Evolutionary conservation across 495 filamentous ascomycete species (phyloP).

Genomic region (Aspergillus indologenus): DNA sequence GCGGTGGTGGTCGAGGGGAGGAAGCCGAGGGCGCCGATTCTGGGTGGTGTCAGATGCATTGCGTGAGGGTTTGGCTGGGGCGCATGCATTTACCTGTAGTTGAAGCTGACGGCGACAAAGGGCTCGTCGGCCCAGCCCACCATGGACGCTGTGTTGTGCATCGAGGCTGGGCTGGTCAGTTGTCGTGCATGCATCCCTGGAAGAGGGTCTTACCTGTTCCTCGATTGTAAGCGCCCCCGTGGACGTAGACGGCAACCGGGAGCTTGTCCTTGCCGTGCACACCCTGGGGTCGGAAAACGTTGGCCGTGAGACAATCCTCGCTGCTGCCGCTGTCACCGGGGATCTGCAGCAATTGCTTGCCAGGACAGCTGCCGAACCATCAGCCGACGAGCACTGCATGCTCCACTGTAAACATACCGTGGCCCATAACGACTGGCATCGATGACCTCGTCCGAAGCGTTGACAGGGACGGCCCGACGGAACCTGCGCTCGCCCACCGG

Average conservation of each 20-base stretch:
- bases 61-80: neutral
- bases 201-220: slow-evolving; percentile 17
- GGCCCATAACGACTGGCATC: slow-evolving; percentile 42
- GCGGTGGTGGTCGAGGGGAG: slow-evolving; percentile 50
- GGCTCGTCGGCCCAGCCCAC: slow-evolving; percentile 53
- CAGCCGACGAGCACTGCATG: too few species aligned
- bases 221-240: slow-evolving; percentile 40
- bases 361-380: slow-evolving; percentile 10
- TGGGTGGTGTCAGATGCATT: neutral
- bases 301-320: slow-evolving; percentile 55
- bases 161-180: slow-evolving; percentile 20
- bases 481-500: slow-evolving; percentile 57
- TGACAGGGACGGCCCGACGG: slow-evolving; percentile 41
- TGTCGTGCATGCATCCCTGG: neutral
- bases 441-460: slow-evolving; percentile 30
- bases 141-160: slow-evolving; percentile 47
- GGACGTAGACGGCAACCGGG: slow-evolving; percentile 56
- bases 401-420: slow-evolving; percentile 1
- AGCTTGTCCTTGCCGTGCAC: slow-evolving; percentile 28
- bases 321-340: slow-evolving; percentile 29
- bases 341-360: slow-evolving; percentile 13
- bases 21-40: slow-evolving; percentile 64
- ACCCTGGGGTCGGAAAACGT: slow-evolving; percentile 48
- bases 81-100: slow-evolving; percentile 30
- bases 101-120: slow-evolving; percentile 60